Evolutionary conservation across 306 rosid genomes (phyloP).

Genomic region (Dryas octopetala): DNA sequence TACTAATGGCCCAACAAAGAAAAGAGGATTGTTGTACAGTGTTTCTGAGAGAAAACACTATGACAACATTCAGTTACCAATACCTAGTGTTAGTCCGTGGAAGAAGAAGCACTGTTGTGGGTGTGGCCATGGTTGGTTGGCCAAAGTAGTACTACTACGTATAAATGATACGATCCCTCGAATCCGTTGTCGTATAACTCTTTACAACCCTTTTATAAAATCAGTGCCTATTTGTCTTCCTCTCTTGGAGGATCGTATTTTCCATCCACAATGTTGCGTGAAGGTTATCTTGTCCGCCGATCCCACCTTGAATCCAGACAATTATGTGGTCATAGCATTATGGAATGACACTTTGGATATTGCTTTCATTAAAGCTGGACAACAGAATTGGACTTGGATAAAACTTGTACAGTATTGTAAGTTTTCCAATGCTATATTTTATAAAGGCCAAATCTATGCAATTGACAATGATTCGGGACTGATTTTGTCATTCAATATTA

Average conservation of each 20-base stretch:
- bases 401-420: too few species aligned
- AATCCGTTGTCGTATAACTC: not conserved
- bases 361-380: not conserved
- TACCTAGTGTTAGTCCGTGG: too few species aligned
- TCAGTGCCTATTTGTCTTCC: not conserved
- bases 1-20: not conserved
- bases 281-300: not conserved
- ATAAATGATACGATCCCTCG: too few species aligned
- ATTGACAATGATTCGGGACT: not conserved
- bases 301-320: not conserved
- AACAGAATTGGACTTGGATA: not conserved
- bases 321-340: not conserved
- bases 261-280: too few species aligned
- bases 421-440: not conserved
- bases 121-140: constrained; percentile 4
- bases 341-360: too few species aligned
- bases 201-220: not conserved
- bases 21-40: not conserved
- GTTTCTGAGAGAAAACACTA: not conserved
- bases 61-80: not conserved
- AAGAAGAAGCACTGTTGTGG: not conserved
- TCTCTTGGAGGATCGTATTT: not conserved
- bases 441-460: not conserved
- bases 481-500: too few species aligned
- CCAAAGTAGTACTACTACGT: not conserved